These are phyloP conservation scores for Podila epigama DNA, from an alignment of 192 early-diverging fungal species.

Conservation along the genomic window DNA sequence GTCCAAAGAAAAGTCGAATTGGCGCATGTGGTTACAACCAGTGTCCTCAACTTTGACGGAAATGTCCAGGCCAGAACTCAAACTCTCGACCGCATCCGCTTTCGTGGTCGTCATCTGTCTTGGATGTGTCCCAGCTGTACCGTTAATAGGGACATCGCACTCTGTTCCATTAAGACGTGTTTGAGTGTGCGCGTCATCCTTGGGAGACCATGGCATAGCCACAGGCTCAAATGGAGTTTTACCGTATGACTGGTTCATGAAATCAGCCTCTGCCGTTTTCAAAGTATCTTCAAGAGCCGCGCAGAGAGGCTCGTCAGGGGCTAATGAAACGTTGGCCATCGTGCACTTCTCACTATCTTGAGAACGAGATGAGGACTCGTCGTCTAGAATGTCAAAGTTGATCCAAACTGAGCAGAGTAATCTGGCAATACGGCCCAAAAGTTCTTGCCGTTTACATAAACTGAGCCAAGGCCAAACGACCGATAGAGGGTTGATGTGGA, in stretches of 20 bases:
- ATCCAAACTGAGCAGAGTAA: conserved; percentile 10
- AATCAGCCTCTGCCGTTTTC: neutral
- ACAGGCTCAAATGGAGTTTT: no score
- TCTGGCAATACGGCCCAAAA: conserved; percentile 1
- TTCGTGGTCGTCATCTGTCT: neutral
- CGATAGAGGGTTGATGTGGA: neutral
- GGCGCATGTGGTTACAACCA: neutral
- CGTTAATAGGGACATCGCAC: neutral
- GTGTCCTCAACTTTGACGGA: neutral
- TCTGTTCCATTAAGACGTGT: no score
- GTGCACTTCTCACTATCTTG: neutral
- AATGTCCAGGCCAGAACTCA: neutral
- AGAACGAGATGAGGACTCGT: neutral
- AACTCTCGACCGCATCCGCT: neutral
- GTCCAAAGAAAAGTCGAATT: conserved; percentile 29
- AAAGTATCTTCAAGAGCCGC: neutral
- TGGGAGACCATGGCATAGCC: no score
- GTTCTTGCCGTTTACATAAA: neutral
- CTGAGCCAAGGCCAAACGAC: conserved; percentile 8
- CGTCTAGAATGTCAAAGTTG: conserved; percentile 14
- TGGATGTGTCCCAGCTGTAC: neutral
- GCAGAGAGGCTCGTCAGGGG: neutral
- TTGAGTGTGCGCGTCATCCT: no score
- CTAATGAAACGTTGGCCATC: neutral
- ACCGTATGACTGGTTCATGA: neutral